Conservation (phyloP, 345 rosid species). For the Pugionium cornutum region DNA sequence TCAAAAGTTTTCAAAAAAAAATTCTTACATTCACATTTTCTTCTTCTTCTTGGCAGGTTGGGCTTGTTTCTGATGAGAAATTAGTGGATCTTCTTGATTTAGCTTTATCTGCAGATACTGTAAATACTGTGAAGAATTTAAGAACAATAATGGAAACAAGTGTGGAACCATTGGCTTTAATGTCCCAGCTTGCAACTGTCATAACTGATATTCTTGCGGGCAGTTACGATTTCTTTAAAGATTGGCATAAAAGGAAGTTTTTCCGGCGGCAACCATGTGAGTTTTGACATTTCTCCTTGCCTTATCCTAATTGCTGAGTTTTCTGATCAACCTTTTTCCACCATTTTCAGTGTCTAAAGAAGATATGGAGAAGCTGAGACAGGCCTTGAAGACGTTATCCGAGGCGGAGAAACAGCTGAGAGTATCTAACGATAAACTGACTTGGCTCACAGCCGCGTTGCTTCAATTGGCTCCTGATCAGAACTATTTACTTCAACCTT, state of each 20-base stretch:
- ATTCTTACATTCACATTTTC: not conserved
- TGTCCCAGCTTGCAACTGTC: conserved; percentile 98
- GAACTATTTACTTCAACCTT: conserved; percentile 73
- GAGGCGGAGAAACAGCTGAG: conserved; percentile 97
- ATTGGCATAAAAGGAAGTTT: conserved; percentile 73
- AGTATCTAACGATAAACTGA: conserved; percentile 83
- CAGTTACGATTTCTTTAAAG: conserved; percentile 81
- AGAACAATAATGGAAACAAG: conserved; percentile 95
- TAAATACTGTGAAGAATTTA: conserved; percentile 90
- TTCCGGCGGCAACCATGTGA: conserved; percentile 79
- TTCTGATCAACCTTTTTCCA: conserved; percentile 7
- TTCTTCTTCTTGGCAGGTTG: conserved; percentile 59
- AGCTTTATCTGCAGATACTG: conserved; percentile 99
- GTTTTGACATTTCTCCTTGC: conserved; percentile 27
- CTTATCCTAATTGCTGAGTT: not conserved
- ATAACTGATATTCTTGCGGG: conserved; percentile 96
- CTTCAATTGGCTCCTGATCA: conserved; percentile 99
- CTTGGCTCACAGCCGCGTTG: conserved; percentile 96
- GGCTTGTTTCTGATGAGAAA: conserved; percentile 94
- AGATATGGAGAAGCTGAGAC: conserved; percentile 96
- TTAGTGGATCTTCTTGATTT: conserved; percentile 98
- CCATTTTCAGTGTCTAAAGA: conserved; percentile 74
- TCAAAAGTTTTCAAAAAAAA: not conserved
- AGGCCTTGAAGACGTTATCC: conserved; percentile 87
- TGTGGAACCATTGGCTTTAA: conserved; percentile 92